phyloP scores from a whole-genome alignment of 1,139 yeast genomes.

The Hyphopichia wangnamkhiaoensis region DNA sequence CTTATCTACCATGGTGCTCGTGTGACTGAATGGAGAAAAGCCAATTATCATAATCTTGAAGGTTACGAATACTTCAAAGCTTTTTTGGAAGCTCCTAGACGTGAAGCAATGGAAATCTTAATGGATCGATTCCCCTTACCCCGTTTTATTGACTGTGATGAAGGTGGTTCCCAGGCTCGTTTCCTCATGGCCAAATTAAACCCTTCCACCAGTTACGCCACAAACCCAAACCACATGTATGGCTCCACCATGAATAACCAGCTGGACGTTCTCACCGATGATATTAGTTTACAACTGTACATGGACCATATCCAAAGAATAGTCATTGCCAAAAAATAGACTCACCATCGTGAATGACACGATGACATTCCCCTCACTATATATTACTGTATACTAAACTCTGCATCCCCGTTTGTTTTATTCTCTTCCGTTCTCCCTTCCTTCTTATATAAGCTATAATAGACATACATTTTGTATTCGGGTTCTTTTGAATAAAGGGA shows the following conservation, averaged over 20 bases:
- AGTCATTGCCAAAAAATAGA: constrained; percentile 25
- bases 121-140: constrained; percentile 74
- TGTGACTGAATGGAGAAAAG: constrained; percentile 70
- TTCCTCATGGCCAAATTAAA: constrained; percentile 73
- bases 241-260: constrained; percentile 19
- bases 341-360: too few relatives aligned
- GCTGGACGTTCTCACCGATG: constrained; percentile 62
- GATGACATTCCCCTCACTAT: too few relatives aligned
- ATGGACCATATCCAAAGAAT: constrained; percentile 56
- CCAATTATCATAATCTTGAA: constrained; percentile 64
- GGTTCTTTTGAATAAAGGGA: not conserved
- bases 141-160: constrained; percentile 71
- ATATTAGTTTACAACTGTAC: constrained; percentile 65
- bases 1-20: constrained; percentile 68
- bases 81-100: constrained; percentile 64
- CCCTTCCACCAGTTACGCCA: constrained; percentile 65
- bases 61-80: constrained; percentile 64
- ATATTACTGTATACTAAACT: too few relatives aligned
- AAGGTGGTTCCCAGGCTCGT: constrained; percentile 78
- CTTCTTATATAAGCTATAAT: not conserved
- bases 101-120: constrained; percentile 66
- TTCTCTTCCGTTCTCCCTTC: not conserved
- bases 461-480: not conserved
- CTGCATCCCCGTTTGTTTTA: not conserved
- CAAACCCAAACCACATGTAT: constrained; percentile 36